Percentiles rank a stretch among this genome's conserved stretches.
Conservation (phyloP, 495 filamentous ascomycete species). For the Penicillium pancosmium region DNA sequence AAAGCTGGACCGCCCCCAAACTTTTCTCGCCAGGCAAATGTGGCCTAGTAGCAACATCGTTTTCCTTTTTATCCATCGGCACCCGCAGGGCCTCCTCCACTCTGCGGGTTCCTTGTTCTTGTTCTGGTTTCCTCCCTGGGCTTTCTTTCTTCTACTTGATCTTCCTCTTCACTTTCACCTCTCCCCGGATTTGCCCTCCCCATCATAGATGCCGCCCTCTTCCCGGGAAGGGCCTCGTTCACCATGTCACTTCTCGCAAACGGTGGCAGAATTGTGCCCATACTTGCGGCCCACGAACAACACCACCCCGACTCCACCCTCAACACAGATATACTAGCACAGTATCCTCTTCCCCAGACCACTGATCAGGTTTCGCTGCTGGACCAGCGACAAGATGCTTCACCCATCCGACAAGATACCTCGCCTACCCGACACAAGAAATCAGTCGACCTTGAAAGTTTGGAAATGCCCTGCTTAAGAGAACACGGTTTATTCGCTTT, state of each 20-base stretch:
- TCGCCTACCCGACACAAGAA: conserved; percentile 23
- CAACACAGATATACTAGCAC: conserved; percentile 17
- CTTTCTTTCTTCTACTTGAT: conserved; percentile 18
- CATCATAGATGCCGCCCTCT: conserved; percentile 43
- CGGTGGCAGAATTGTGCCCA: conserved; percentile 53
- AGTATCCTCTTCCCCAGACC: background rate
- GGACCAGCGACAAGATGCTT: conserved; percentile 15
- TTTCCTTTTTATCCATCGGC: conserved; percentile 33
- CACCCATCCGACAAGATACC: conserved; percentile 13
- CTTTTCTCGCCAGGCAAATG: conserved; percentile 24
- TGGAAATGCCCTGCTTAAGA: conserved; percentile 43
- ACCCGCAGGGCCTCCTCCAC: conserved; percentile 33
- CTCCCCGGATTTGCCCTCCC: conserved; percentile 3
- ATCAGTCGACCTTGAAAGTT: conserved; percentile 26
- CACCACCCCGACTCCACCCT: conserved; percentile 24
- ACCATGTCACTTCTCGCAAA: conserved; percentile 47
- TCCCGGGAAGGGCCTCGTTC: conserved; percentile 36
- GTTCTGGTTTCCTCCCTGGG: conserved; percentile 9
- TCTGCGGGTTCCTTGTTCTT: conserved; percentile 26
- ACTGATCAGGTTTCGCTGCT: conserved; percentile 15
- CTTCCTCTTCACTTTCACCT: conserved; percentile 13
- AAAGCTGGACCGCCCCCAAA: conserved; percentile 22
- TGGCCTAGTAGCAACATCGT: conserved; percentile 9
- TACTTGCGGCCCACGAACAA: conserved; percentile 40
- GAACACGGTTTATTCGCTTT: conserved; percentile 45